phyloP scores from a whole-genome alignment of 2,329 filamentous ascomycete species.

The Ambrosiella cleistominuta region DNA sequence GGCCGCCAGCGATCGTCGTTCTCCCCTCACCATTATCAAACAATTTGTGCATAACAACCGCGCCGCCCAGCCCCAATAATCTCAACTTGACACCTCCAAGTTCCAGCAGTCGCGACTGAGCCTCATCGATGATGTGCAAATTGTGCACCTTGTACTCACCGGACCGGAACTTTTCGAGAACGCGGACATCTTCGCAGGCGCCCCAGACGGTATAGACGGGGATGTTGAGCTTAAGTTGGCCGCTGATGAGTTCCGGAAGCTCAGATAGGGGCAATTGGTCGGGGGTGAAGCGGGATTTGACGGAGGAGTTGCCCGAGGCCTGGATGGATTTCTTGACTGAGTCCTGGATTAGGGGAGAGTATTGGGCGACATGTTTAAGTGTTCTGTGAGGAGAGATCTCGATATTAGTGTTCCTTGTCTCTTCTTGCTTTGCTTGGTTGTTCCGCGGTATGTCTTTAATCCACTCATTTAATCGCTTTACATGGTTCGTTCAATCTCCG shows the following conservation, averaged over 20 bases:
- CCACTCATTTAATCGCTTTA: no score
- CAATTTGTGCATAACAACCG: conserved; percentile 98
- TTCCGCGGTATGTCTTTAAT: no score
- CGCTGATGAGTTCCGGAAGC: conserved; percentile 72
- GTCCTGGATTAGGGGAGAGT: conserved; percentile 84
- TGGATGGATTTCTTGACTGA: conserved; percentile 50
- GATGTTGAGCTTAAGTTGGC: conserved; percentile 78
- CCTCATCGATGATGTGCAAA: conserved; percentile 95
- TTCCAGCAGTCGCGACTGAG: conserved; percentile 86
- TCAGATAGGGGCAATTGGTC: conserved; percentile 83
- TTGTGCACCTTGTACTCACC: conserved; percentile 97
- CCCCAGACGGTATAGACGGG: conserved; percentile 99
- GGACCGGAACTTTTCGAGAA: conserved; percentile 91
- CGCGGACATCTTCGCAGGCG: conserved; percentile 93
- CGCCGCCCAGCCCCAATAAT: conserved; percentile 80
- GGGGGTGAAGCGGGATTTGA: conserved; percentile 70
- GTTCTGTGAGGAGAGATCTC: conserved; percentile 40
- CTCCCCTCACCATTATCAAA: conserved; percentile 97
- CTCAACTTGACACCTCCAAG: conserved; percentile 91
- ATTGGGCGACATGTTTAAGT: conserved; percentile 94
- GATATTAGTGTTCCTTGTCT: neutral
- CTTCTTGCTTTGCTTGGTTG: neutral
- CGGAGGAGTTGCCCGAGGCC: conserved; percentile 50
- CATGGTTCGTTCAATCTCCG: no score
- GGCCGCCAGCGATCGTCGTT: conserved; percentile 93